Percentiles rank a stretch among this genome's conserved stretches.
Conservation (phyloP, 169 alveolate species). For the Theileria sp. region DNA sequence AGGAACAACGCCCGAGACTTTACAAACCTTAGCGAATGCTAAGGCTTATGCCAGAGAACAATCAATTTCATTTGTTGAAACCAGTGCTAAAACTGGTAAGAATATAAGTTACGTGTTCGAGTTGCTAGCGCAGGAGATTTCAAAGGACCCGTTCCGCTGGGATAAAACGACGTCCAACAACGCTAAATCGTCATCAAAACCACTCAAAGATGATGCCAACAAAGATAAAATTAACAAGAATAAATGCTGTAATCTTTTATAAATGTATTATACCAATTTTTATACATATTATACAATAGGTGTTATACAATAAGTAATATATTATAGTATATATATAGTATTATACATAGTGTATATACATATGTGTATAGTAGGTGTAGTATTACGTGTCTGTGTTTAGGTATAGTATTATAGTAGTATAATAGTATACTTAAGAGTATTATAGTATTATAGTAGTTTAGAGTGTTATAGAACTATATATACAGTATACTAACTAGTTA, state of each 20-base stretch:
- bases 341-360: neutral
- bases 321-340: neutral
- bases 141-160: slow-evolving; percentile 45
- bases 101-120: slow-evolving; percentile 70
- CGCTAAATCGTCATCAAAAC: slow-evolving; percentile 11
- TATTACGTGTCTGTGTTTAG: no score
- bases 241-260: neutral
- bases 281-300: neutral
- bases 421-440: no score
- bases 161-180: slow-evolving; percentile 36
- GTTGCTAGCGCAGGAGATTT: slow-evolving; percentile 67
- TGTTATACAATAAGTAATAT: neutral
- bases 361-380: neutral
- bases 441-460: no score
- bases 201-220: slow-evolving; percentile 17
- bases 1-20: slow-evolving; percentile 64
- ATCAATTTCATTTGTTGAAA: slow-evolving; percentile 69
- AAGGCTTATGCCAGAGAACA: slow-evolving; percentile 73
- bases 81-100: slow-evolving; percentile 80
- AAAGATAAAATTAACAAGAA: neutral
- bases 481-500: no score
- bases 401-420: no score
- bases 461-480: no score
- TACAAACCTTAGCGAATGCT: slow-evolving; percentile 70
- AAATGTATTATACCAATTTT: neutral